Evolutionary conservation across 768 basidiomycete genomes (phyloP).

Genomic region (Suillus clintonianus): DNA sequence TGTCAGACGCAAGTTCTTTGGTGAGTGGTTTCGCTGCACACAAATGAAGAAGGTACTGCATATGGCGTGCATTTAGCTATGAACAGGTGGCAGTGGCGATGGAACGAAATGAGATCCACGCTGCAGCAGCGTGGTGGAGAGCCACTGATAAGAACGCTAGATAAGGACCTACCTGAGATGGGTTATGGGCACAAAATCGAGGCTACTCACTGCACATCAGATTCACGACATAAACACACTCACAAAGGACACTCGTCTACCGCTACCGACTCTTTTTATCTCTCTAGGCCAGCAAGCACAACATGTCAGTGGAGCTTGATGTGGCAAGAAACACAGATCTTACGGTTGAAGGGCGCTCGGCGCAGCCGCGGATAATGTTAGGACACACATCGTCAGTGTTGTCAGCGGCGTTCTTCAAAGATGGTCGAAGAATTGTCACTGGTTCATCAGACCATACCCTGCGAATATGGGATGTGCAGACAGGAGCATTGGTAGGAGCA

Average conservation of each 20-base stretch:
- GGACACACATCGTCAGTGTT: neutral
- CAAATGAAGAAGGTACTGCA: neutral
- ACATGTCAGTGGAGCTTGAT: neutral
- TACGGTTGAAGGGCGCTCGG: neutral
- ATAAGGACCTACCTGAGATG: neutral
- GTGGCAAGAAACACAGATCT: neutral
- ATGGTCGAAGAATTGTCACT: neutral
- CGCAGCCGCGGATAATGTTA: neutral
- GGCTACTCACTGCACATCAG: neutral
- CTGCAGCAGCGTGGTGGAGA: neutral
- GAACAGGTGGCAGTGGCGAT: neutral
- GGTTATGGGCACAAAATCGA: neutral
- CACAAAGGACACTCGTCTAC: neutral
- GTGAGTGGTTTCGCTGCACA: neutral
- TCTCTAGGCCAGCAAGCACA: neutral
- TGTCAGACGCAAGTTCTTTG: neutral
- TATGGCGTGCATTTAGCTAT: neutral
- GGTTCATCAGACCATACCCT: neutral
- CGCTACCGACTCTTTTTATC: neutral
- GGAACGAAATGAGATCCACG: neutral
- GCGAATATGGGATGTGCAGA: slow-evolving; percentile 3
- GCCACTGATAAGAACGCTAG: neutral
- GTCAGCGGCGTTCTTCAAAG: neutral
- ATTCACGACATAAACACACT: neutral
- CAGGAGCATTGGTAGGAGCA: neutral